Evolutionary conservation across 2,329 filamentous ascomycete genomes (phyloP), one percentile per base, ranked within the genome.

Genomic region (Exophiala spinifera): DNA sequence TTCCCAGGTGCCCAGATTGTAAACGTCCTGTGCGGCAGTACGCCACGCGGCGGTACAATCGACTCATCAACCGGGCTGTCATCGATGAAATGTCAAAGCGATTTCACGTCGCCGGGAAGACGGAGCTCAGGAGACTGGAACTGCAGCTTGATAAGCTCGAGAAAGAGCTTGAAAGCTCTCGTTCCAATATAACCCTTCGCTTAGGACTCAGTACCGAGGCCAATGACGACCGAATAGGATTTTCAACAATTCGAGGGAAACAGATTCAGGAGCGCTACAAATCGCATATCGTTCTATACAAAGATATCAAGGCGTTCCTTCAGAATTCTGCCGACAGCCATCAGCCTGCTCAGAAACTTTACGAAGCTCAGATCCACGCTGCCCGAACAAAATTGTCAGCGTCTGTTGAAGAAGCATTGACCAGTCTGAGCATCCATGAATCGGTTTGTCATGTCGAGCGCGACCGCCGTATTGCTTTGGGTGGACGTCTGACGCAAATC

Each of bases 11-110:
- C 23, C 23, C 23, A 4, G 23, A 25, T 25, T 25, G 85, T 61
- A 79, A 82, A n/a, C 74, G 79, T 0, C 76, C 81, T 0, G 69
- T 88, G 11, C 73, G 81, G 15, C 76, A 77, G 54, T 72, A 87
- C 49, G 45, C 33, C 2, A 53, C 51, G 5, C 69, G 78, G 1
- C 74, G 85, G 3, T 88, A 88, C 62, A 80, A 82, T 13, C 77
- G 84, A 8, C 77, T 87, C 2, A 75, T 86, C 23, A 76, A 81
- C 33, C 76, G 79, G 3, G 81, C 79, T 1, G 70, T 83, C 5
- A 72, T 88, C 0, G 83, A 88, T 50, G 80, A 86, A 64, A 48
- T 53, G 61, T 73, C 36, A 17, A 46, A 40, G 43, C 50, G 50
- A 20, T 53, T 53, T 20, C 42, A 46, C 8, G 63, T 68, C 28